These are phyloP conservation scores for Schwanniomyces etchellsii DNA, from an alignment of 1,139 yeast species.

Conservation along the genomic window DNA sequence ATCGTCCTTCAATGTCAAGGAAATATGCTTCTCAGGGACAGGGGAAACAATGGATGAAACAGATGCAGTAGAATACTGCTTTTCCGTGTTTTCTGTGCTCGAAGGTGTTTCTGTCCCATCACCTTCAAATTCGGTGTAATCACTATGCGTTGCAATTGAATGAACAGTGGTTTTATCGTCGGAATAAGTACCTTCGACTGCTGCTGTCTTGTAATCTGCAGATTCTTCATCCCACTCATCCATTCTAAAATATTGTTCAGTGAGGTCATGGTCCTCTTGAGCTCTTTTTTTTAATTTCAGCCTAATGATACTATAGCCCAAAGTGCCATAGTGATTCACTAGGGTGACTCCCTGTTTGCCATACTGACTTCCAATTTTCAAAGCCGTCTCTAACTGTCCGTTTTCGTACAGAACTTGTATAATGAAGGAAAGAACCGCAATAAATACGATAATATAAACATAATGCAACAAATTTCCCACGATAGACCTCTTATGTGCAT, in stretches of 20 bases:
- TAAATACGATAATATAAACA: constrained; percentile 38
- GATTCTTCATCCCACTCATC: constrained; percentile 18
- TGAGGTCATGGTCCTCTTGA: constrained; percentile 20
- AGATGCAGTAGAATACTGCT: too few relatives aligned
- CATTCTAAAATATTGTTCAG: constrained; percentile 21
- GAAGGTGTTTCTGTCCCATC: too few relatives aligned
- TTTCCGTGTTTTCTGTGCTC: not conserved
- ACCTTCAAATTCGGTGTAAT: too few relatives aligned
- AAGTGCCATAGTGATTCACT: constrained; percentile 23
- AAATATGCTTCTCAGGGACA: too few relatives aligned
- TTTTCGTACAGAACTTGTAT: constrained; percentile 35
- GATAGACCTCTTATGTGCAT: constrained; percentile 38
- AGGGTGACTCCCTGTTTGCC: constrained; percentile 16
- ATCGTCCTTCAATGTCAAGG: too few relatives aligned
- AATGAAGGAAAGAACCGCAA: constrained; percentile 41
- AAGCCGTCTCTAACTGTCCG: constrained; percentile 27
- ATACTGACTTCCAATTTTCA: constrained; percentile 14
- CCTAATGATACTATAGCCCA: constrained; percentile 30
- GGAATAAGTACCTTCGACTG: too few relatives aligned
- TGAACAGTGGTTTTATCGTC: too few relatives aligned
- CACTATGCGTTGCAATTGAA: too few relatives aligned
- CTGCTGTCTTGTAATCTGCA: too few relatives aligned
- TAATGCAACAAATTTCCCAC: constrained; percentile 36
- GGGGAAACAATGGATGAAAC: too few relatives aligned
- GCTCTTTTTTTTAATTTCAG: constrained; percentile 36